Percentiles rank a stretch among this genome's conserved stretches.
Evolutionary conservation across 306 rosid genomes (phyloP).

Genomic region (Medicago ruthenica): DNA sequence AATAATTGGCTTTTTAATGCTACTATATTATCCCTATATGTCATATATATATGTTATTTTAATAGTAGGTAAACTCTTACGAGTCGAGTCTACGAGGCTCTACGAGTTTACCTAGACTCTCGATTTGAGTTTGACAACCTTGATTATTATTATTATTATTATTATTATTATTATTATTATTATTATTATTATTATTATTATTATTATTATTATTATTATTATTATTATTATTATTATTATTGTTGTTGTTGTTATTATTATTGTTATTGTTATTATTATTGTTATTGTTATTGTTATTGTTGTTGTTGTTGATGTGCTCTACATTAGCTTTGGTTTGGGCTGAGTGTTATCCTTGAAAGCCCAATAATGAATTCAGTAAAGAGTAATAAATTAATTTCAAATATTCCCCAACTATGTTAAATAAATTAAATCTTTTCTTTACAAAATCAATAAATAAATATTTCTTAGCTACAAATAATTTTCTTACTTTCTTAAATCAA

Average conservation of each 20-base stretch:
- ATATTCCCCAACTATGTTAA: background rate
- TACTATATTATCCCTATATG: too few relatives aligned
- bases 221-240: background rate
- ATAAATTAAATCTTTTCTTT: background rate
- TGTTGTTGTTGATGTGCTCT: background rate
- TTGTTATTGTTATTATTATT: too few relatives aligned
- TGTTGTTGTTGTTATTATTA: too few relatives aligned
- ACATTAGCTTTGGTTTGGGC: constrained; percentile 1
- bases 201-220: too few relatives aligned
- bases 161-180: too few relatives aligned
- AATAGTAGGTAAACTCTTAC: background rate
- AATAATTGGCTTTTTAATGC: background rate
- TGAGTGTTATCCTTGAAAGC: background rate
- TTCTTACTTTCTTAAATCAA: background rate
- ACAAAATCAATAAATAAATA: constrained; percentile 1
- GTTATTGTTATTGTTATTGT: too few relatives aligned
- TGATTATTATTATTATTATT: too few relatives aligned
- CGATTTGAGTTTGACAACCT: background rate
- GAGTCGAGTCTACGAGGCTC: background rate
- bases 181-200: background rate
- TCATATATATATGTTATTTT: background rate
- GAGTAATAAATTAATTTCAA: background rate
- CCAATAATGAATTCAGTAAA: background rate
- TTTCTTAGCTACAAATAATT: background rate
- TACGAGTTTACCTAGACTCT: background rate